These are phyloP conservation scores for Sarocladium oryzae DNA, from an alignment of 2,329 filamentous ascomycete species.

Conservation along the genomic window DNA sequence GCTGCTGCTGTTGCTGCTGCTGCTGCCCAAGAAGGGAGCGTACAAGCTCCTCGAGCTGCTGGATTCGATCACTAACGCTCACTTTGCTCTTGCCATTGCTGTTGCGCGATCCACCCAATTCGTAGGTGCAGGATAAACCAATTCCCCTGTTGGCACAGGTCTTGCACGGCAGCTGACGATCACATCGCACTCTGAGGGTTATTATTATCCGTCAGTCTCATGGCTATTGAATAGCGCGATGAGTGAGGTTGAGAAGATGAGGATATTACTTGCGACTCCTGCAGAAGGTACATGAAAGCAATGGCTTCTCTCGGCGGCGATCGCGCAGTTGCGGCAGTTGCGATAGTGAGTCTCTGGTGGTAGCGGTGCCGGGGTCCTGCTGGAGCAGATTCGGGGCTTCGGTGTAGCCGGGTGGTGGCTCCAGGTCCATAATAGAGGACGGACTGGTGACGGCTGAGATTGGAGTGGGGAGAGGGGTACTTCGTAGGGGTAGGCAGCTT, in stretches of 20 bases:
- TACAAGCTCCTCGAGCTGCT: constrained; percentile 21
- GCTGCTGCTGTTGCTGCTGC: background rate
- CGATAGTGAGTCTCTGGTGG: too few relatives aligned
- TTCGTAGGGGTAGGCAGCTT: too few relatives aligned
- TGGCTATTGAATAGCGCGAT: constrained; percentile 13
- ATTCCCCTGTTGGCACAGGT: constrained; percentile 30
- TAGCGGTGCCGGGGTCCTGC: too few relatives aligned
- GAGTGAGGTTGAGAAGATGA: constrained; percentile 13
- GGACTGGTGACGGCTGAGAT: too few relatives aligned
- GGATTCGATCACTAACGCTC: constrained; percentile 18
- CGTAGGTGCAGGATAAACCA: constrained; percentile 17
- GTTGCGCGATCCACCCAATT: background rate
- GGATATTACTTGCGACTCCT: background rate
- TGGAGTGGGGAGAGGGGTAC: too few relatives aligned
- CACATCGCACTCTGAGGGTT: constrained; percentile 26
- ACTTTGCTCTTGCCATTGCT: too few relatives aligned
- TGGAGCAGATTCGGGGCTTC: too few relatives aligned
- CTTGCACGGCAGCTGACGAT: constrained; percentile 28
- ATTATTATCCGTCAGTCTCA: too few relatives aligned
- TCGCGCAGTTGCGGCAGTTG: background rate
- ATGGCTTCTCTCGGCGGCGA: constrained; percentile 5
- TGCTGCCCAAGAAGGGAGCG: too few relatives aligned
- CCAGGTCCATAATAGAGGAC: too few relatives aligned
- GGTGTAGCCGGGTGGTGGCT: too few relatives aligned
- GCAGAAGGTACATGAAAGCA: constrained; percentile 3